Conservation (phyloP, 495 filamentous ascomycete genomes). For the Penicillium longicatenatum region DNA sequence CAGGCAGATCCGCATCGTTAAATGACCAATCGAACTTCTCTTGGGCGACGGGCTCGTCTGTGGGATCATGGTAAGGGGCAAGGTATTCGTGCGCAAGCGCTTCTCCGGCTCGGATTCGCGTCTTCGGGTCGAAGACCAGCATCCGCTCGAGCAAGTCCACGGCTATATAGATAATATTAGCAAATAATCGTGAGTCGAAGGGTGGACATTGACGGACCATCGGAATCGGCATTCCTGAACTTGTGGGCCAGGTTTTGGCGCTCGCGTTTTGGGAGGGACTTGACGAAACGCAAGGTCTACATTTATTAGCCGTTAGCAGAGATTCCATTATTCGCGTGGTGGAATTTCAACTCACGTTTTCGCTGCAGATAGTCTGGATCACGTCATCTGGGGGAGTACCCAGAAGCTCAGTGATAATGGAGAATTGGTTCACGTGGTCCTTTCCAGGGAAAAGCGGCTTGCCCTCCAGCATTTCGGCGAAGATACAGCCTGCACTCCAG, state of each 20-base stretch:
- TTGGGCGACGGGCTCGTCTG: conserved; percentile 90
- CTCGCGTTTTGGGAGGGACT: conserved; percentile 95
- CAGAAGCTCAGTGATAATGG: conserved; percentile 96
- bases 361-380: conserved; percentile 96
- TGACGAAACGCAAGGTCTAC: conserved; percentile 94
- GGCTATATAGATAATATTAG: conserved; percentile 50
- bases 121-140: conserved; percentile 96
- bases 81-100: conserved; percentile 92
- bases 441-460: conserved; percentile 98
- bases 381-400: conserved; percentile 99
- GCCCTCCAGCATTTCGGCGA: conserved; percentile 98
- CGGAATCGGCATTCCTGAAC: conserved; percentile 94
- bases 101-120: conserved; percentile 80
- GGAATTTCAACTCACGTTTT: conserved; percentile 70
- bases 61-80: conserved; percentile 94
- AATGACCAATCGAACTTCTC: conserved; percentile 99
- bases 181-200: neutral
- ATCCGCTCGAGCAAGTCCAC: conserved; percentile 93
- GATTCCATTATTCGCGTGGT: neutral
- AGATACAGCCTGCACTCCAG: conserved; percentile 99
- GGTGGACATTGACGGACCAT: conserved; percentile 64
- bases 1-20: conserved; percentile 95
- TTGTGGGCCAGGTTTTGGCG: conserved; percentile 86
- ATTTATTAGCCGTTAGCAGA: conserved; percentile 5
- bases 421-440: conserved; percentile 99